Conservation (phyloP, 75 land plant species). For the Sequoiadendron giganteum region DNA sequence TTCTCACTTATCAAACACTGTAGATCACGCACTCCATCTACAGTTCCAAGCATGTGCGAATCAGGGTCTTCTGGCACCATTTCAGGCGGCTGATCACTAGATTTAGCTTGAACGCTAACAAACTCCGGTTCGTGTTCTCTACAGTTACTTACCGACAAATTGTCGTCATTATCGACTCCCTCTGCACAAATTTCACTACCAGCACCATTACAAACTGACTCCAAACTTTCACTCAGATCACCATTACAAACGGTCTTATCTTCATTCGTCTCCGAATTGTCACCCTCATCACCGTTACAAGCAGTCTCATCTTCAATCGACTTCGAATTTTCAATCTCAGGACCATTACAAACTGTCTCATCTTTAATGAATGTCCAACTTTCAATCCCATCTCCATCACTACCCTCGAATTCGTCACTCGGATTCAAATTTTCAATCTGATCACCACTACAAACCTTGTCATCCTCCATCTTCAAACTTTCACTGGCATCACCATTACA, state of each 20-base stretch:
- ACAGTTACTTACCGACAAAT: background rate
- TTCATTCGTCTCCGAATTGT: background rate
- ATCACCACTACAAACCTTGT: background rate
- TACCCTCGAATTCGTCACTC: background rate
- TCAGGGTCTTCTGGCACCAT: background rate
- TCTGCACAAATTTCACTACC: background rate
- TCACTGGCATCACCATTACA: constrained; percentile 5
- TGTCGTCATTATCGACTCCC: background rate
- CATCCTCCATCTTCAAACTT: background rate
- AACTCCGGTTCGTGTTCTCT: background rate
- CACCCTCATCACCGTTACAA: background rate
- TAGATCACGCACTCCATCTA: background rate
- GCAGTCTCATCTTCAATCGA: background rate
- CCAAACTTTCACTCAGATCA: background rate
- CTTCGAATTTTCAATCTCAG: background rate
- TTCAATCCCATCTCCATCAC: background rate
- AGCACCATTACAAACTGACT: background rate
- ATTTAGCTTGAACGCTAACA: background rate
- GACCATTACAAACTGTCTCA: background rate
- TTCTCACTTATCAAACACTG: background rate
- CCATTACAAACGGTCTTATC: background rate
- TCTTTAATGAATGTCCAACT: background rate
- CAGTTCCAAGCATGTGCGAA: background rate
- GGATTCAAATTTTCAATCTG: background rate
- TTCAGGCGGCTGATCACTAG: background rate